These are phyloP conservation scores for Cantharellus anzutake DNA, from an alignment of 768 basidiomycete species.

Conservation along the genomic window DNA sequence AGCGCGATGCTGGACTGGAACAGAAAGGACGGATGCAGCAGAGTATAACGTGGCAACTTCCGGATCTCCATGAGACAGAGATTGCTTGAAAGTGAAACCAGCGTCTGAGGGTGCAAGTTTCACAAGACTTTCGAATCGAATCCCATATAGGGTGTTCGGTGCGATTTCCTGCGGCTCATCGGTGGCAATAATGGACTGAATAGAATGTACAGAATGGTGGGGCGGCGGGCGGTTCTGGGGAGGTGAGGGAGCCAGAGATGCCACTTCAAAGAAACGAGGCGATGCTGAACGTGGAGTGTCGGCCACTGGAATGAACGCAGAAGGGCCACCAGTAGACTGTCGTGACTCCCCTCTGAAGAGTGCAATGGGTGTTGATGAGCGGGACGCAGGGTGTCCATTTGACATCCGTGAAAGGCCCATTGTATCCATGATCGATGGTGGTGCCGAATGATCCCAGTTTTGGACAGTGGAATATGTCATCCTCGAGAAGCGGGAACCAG, in stretches of 20 bases:
- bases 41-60: slow-evolving; percentile 77
- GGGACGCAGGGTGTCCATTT: background rate
- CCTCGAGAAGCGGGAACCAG: slow-evolving; percentile 26
- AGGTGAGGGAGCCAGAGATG: background rate
- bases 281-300: background rate
- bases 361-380: background rate
- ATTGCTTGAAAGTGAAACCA: slow-evolving; percentile 10
- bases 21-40: slow-evolving; percentile 61
- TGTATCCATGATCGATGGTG: background rate
- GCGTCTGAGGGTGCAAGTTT: slow-evolving; percentile 18
- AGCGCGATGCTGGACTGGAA: slow-evolving; percentile 20
- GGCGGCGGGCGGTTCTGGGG: background rate
- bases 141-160: slow-evolving; percentile 5
- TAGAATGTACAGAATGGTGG: background rate
- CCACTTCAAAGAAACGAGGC: background rate
- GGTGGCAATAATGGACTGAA: background rate
- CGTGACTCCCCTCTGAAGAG: background rate
- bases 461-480: background rate
- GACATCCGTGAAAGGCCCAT: background rate
- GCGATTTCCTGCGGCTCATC: background rate
- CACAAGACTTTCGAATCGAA: slow-evolving; percentile 17
- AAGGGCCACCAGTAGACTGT: background rate
- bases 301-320: background rate
- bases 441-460: background rate
- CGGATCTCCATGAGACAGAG: slow-evolving; percentile 24